Percentiles rank a stretch among this genome's conserved stretches.
Conservation (phyloP, 306 rosid genomes). For the Pachyrhizus erosus region DNA sequence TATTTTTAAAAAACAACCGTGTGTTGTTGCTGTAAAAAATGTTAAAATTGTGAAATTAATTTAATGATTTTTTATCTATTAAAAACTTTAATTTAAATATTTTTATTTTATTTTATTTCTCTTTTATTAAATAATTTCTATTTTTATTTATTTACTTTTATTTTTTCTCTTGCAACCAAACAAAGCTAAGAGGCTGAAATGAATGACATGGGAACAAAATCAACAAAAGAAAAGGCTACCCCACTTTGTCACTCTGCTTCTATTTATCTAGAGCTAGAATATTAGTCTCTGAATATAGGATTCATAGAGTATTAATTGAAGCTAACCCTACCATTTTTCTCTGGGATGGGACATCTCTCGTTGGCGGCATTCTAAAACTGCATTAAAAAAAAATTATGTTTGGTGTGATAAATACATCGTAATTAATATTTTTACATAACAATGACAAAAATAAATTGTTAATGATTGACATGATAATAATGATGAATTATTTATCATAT, state of each 20-base stretch:
- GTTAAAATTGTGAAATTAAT: no score
- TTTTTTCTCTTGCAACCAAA: no score
- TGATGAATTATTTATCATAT: neutral
- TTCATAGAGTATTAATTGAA: slow-evolving; percentile 27
- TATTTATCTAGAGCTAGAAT: neutral
- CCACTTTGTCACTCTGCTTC: slow-evolving; percentile 1
- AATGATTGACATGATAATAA: neutral
- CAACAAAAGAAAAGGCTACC: neutral
- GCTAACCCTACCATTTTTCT: slow-evolving; percentile 6
- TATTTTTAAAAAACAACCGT: no score
- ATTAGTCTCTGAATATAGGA: neutral
- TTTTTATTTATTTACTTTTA: no score
- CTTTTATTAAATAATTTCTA: no score
- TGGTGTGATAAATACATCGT: neutral
- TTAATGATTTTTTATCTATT: no score
- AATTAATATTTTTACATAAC: neutral
- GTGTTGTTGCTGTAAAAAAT: no score
- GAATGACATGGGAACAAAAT: neutral
- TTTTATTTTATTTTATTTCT: no score
- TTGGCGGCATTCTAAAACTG: neutral
- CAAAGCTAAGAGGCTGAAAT: no score
- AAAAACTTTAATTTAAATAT: no score
- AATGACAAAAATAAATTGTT: neutral
- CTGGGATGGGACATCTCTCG: neutral
- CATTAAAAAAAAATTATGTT: neutral